Evolutionary conservation across 2,329 filamentous ascomycete genomes (phyloP), one percentile per base, ranked within the genome.

Genomic region (Gnomoniopsis sp.): DNA sequence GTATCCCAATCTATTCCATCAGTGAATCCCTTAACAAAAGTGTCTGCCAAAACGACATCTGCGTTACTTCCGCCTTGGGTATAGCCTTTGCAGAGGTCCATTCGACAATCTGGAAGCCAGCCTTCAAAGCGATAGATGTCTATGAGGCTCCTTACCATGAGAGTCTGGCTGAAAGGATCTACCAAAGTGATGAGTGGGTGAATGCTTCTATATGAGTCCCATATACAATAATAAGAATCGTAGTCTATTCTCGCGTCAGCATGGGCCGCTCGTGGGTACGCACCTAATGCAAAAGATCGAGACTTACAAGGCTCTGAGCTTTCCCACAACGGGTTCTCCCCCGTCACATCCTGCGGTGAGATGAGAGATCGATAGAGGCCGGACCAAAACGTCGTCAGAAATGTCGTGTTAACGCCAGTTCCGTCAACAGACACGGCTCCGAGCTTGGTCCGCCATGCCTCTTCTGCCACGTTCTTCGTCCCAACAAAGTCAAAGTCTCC

Each of bases 271-370:
- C 30, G 3, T 21, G 17, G 4, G 26, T 22, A 30, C 21, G 6
- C 10, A 1, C 6, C 2, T 19, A n/a, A 8, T 6, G 22, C 4
- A 6, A 23, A 19, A 1, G 38, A 6, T 1, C 3, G 12, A 23
- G 19, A 44, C 49, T 51, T 11, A 62, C 62, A 89, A 0, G 86
- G 86, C 65, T 88, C 85, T 1, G 76, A 76, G 21, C 80, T 85
- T 1, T 81, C 63, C 85, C 87, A 90, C 0, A 83, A 66, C 0
- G 85, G 84, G 49, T 89, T 90, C 67, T 90, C 87, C 0, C 84
- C 84, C 0, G 88, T 91, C 67, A 90, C 90, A 66, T 91, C 88
- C 68, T 91, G 88, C 8, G 88, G 88, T 47, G 84, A 88, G 53
- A 91, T 83, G 78, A 90, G 80, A 3, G 83, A 78, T 21, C 88